Evolutionary conservation across 192 early-diverging fungal genomes (phyloP), one percentile per base, ranked within the genome.

Genomic region (Backusella luteola): DNA sequence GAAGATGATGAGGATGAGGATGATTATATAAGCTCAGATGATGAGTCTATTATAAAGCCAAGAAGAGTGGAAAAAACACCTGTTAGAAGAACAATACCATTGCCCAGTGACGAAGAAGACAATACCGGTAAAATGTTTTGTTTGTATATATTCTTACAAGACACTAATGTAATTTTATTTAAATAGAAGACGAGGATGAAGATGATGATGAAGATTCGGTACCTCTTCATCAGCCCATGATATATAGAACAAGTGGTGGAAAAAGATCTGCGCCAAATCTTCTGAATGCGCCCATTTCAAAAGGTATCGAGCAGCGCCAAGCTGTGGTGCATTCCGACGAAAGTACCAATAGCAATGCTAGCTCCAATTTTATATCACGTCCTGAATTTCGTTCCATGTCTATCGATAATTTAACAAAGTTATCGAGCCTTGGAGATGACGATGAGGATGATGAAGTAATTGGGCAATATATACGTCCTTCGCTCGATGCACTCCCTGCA

Each of bases 71-170:
- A 34, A 38, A 41, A 34, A 7, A 8, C 29, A 15, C 46, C 32
- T 17, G 34, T 38, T 56, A 69, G 36, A 70, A 41, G 9, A 69
- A 34, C 73, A 29, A 74, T 46, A 42, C 75, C 75, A 4, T 49
- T 75, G 42, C 73, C 78, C 17, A 75, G 73, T 44, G 78, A 79
- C 68, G 79, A 80, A 32, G 79, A 79, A 41, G 73, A 79, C 23
- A 73, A 69, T 68, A 49, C 34, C 34, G 67, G 56, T 35, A 49
- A 77, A n/a, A 35, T 42, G 7, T 6, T 59, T 11, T 59, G 19
- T n/a, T n/a, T 49, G n/a, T 49, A n/a, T 19, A 6, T 19, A 17
- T 49, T 17, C 2, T 44, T 44, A 44, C 0, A 49, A 17, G 46
- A n/a, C 1, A 49, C 6, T 49, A 4, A 49, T n/a, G 21, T 1